Percentiles rank a stretch among this genome's conserved stretches.
These are phyloP conservation scores for Acrocalymma vagum DNA, from an alignment of 2,329 filamentous ascomycete species.

Conservation along the genomic window DNA sequence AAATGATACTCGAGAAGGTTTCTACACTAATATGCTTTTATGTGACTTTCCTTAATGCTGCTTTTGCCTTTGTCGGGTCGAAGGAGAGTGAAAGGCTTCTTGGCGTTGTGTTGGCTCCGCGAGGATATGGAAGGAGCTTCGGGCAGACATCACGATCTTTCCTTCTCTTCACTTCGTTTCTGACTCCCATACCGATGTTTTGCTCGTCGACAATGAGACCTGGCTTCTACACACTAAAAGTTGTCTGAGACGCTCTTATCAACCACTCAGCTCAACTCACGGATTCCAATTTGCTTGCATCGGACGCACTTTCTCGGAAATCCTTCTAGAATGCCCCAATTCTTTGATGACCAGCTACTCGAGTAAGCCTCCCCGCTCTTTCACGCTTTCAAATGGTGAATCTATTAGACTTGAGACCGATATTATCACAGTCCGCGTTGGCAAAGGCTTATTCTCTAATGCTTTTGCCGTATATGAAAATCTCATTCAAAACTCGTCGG, in stretches of 20 bases:
- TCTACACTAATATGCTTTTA: too few relatives aligned
- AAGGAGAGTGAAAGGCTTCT: too few relatives aligned
- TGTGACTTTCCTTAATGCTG: too few relatives aligned
- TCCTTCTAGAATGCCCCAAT: not conserved
- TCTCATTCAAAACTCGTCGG: conserved; percentile 1
- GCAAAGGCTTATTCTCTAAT: not conserved
- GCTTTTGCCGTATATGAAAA: conserved; percentile 7
- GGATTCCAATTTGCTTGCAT: not conserved
- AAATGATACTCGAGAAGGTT: too few relatives aligned
- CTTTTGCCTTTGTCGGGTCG: too few relatives aligned
- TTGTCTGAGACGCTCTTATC: conserved; percentile 6
- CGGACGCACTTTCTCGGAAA: not conserved
- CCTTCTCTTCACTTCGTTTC: too few relatives aligned
- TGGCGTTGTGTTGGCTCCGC: too few relatives aligned
- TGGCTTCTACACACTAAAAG: too few relatives aligned
- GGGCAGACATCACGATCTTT: too few relatives aligned
- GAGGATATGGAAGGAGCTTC: too few relatives aligned
- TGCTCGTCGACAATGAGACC: too few relatives aligned
- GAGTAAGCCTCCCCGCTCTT: not conserved
- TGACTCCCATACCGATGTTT: too few relatives aligned
- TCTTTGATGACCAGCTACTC: not conserved
- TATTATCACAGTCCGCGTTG: conserved; percentile 4
- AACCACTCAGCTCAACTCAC: not conserved
- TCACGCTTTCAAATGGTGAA: not conserved
- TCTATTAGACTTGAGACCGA: not conserved